These are phyloP conservation scores for Hura crepitans DNA, from an alignment of 441 rosid genomes.

Conservation along the genomic window DNA sequence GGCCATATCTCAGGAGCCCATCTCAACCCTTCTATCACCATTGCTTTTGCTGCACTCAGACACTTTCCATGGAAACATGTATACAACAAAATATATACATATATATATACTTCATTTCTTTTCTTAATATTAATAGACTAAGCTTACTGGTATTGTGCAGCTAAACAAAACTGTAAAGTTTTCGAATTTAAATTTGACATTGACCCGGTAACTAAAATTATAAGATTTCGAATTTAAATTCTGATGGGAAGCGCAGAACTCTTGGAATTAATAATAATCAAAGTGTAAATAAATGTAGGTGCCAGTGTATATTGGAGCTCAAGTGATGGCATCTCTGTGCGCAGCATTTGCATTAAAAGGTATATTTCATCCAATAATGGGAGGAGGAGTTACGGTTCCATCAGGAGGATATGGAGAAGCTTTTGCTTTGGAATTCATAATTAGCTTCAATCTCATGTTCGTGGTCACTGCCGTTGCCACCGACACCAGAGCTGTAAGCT, in stretches of 20 bases:
- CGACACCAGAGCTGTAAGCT: conserved; percentile 75
- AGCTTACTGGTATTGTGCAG: too few relatives aligned
- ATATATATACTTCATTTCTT: neutral
- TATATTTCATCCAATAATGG: conserved; percentile 63
- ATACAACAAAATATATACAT: neutral
- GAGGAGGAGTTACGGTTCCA: conserved; percentile 78
- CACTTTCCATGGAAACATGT: conserved; percentile 94
- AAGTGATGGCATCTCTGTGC: conserved; percentile 60
- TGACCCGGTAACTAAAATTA: too few relatives aligned
- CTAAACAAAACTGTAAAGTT: too few relatives aligned
- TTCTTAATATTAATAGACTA: too few relatives aligned
- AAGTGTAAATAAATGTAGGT: conserved; percentile 38
- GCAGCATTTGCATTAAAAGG: conserved; percentile 71
- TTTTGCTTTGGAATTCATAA: conserved; percentile 73
- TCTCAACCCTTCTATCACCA: conserved; percentile 80
- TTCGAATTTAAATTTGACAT: too few relatives aligned
- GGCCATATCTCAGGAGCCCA: conserved; percentile 97
- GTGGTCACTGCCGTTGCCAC: conserved; percentile 79
- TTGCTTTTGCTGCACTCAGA: conserved; percentile 68
- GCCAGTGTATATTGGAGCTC: conserved; percentile 71
- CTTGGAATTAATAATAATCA: too few relatives aligned
- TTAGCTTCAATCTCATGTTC: conserved; percentile 81
- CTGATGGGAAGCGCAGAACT: too few relatives aligned
- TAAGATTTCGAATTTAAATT: too few relatives aligned
- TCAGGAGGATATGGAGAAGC: conserved; percentile 55